Evolutionary conservation across 2,329 filamentous ascomycete genomes (phyloP).

Genomic region (Trichoderma koningiopsis): DNA sequence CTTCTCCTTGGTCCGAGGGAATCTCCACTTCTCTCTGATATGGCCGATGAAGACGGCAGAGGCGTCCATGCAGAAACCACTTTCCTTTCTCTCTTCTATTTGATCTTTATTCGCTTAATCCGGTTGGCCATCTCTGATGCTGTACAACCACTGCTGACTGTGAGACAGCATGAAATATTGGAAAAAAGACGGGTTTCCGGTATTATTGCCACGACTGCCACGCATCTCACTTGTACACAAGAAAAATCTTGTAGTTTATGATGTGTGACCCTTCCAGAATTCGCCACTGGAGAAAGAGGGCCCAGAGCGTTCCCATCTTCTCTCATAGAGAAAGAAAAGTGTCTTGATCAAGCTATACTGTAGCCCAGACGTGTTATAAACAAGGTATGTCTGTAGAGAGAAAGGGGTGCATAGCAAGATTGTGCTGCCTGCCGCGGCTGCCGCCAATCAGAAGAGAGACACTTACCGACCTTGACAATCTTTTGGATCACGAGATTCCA

Average conservation of each 20-base stretch:
- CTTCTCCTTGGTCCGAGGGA: not conserved
- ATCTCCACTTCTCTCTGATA: not conserved
- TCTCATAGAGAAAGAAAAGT: not conserved
- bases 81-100: not conserved
- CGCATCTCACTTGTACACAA: not conserved
- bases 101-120: not conserved
- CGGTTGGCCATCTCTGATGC: not conserved
- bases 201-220: not conserved
- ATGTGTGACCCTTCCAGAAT: not conserved
- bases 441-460: slow-evolving; percentile 5
- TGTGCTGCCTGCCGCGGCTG: not conserved
- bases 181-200: not conserved
- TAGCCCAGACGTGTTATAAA: not conserved
- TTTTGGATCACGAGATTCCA: slow-evolving; percentile 13
- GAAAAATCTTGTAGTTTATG: not conserved
- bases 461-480: slow-evolving; percentile 4
- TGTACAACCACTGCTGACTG: not conserved
- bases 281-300: not conserved
- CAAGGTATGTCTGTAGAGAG: not conserved
- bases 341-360: not conserved
- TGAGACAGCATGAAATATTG: not conserved
- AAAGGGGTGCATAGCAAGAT: not conserved
- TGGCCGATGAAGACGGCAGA: not conserved
- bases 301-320: not conserved
- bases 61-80: not conserved